These are phyloP conservation scores for Alternaria consortialis DNA, from an alignment of 2,329 filamentous ascomycete species.

Conservation along the genomic window DNA sequence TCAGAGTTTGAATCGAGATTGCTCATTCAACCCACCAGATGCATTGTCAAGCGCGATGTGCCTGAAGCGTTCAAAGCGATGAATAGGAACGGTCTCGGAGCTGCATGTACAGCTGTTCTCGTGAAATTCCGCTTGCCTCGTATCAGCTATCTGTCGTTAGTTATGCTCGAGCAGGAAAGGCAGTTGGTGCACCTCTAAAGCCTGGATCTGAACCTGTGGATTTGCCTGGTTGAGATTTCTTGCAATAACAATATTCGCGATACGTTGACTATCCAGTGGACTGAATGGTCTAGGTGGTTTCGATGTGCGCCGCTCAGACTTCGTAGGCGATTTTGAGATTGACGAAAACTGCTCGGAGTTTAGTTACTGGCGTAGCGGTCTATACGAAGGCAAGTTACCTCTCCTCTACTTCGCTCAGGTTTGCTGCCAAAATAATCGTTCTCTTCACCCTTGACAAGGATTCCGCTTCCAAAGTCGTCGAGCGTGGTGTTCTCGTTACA, in stretches of 20 bases:
- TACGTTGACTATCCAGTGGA: slow-evolving; percentile 61
- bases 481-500: slow-evolving; percentile 78
- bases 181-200: slow-evolving; percentile 60
- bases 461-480: slow-evolving; percentile 79
- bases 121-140: slow-evolving; percentile 81
- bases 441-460: slow-evolving; percentile 61
- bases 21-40: slow-evolving; percentile 47
- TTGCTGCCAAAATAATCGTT: slow-evolving; percentile 36
- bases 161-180: background rate
- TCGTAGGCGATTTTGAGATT: slow-evolving; percentile 27
- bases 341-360: slow-evolving; percentile 23
- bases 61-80: slow-evolving; percentile 71
- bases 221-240: slow-evolving; percentile 78
- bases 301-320: slow-evolving; percentile 28
- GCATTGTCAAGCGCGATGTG: slow-evolving; percentile 50
- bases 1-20: slow-evolving; percentile 50
- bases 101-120: slow-evolving; percentile 74
- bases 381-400: slow-evolving; percentile 21
- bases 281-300: slow-evolving; percentile 44
- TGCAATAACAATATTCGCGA: slow-evolving; percentile 85
- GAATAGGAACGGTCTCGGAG: slow-evolving; percentile 81
- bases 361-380: too few species aligned
- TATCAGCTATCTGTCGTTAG: slow-evolving; percentile 68
- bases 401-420: slow-evolving; percentile 14
- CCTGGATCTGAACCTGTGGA: slow-evolving; percentile 84